Base-by-base conservation (phyloP, 352 stramenopile genomes). In the Blastocystis sp. region DNA sequence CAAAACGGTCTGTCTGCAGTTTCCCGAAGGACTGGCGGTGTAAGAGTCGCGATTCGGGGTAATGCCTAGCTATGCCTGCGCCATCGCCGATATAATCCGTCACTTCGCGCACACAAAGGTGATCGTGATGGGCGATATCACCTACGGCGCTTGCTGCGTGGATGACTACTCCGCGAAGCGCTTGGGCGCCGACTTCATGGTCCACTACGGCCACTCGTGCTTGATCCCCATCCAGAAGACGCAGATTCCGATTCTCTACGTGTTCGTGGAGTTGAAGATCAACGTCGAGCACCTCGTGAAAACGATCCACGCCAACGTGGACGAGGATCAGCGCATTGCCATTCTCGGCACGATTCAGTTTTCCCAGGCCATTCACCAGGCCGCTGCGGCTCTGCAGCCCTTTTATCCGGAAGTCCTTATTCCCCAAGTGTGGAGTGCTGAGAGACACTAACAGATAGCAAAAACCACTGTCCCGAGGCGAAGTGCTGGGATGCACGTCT, bases 161-260 rank as follows among this genome's bases (percentile, higher is more conserved):
- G 98, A 99, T 90, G 98, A 99, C 90, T 93, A 98, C 70, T 98
- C 95, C 24, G 97, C 97, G 12, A 93, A 97, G 39, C 95, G 96
- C 0, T 92, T 99, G 1, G 97, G 96, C 1, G 96, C 95, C 21
- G 95, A 99, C 91, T 95, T 99, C 31, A 94, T 99, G 91, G 94
- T 99, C n/a, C 98, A 99, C 91, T 99, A 99, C 90, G 98, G 98
- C 55, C 97, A 99, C 92, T 98, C 94, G 55, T 99, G 97, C 91
- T 93, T 99, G 24, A 97, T 99, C 31, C 97, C 97, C 0, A 96
- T 99, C 67, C 95, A 97, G 63, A 92, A 96, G 50, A 99, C 97
- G 21, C 94, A 93, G 31, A 96, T 98, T 88, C 97, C 96, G 91
- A 96, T 97, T 93, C 92, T 99, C 21, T 99, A 99, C 92, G 96